Conservation (phyloP, 129 eudicot species). For the Ambrosia artemisiifolia region DNA sequence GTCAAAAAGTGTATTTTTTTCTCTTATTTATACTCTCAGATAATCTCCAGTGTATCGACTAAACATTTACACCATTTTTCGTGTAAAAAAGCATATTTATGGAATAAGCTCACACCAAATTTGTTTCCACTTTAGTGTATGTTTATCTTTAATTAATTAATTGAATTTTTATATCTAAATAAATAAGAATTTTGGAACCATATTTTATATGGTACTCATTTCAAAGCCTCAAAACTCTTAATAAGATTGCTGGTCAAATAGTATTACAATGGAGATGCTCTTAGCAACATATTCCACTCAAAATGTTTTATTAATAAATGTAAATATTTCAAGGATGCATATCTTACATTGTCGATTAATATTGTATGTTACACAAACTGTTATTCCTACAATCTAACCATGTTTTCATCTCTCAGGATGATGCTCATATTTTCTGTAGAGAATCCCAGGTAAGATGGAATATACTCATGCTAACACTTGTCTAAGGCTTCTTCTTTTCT, state of each 20-base stretch:
- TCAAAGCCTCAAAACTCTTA: not conserved
- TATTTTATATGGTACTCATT: not conserved
- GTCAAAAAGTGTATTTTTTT: not conserved
- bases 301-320: not conserved
- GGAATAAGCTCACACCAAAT: not conserved
- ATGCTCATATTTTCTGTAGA: conserved; percentile 98
- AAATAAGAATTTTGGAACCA: not conserved
- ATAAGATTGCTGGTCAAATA: too few relatives aligned
- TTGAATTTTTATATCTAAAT: not conserved
- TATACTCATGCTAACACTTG: conserved; percentile 2
- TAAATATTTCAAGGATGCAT: not conserved
- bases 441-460: conserved; percentile 71
- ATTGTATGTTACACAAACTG: not conserved
- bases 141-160: not conserved
- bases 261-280: not conserved
- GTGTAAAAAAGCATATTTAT: not conserved
- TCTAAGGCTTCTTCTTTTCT: not conserved
- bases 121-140: not conserved
- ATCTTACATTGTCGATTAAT: not conserved
- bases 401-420: conserved; percentile 53
- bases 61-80: not conserved
- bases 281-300: not conserved
- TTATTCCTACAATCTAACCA: conserved; percentile 15
- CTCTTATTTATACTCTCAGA: not conserved
- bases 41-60: not conserved